phyloP scores from a whole-genome alignment of 257 asterid genomes.

The Solanum acaule region DNA sequence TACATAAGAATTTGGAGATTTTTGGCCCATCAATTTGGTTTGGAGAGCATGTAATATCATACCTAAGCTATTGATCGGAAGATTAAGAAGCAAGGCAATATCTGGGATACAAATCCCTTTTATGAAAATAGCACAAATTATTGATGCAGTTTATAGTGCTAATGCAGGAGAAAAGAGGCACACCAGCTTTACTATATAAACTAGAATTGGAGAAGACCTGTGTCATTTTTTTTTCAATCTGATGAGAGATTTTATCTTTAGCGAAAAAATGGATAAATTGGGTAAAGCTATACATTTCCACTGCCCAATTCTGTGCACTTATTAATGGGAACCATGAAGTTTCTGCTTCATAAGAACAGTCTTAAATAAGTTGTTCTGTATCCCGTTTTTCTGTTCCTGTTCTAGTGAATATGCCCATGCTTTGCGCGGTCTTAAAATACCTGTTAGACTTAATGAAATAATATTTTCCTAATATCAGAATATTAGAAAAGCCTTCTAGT shows the following conservation, averaged over 20 bases:
- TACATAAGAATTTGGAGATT: neutral
- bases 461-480: neutral
- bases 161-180: neutral
- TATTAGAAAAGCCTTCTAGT: neutral
- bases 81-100: neutral
- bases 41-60: neutral
- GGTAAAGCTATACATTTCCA: neutral
- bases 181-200: neutral
- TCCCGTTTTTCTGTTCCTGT: neutral
- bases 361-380: neutral
- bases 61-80: neutral
- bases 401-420: neutral
- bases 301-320: neutral
- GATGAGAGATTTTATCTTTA: neutral
- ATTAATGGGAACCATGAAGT: neutral
- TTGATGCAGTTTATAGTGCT: neutral
- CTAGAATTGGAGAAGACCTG: neutral
- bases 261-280: neutral
- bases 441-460: neutral
- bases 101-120: neutral
- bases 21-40: neutral
- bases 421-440: no score
- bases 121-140: neutral
- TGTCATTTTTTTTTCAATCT: neutral
- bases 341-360: neutral